Percentiles rank a stretch among this genome's conserved stretches.
These are phyloP conservation scores for Plantago elongata DNA, from an alignment of 257 asterid genomes.

Conservation along the genomic window DNA sequence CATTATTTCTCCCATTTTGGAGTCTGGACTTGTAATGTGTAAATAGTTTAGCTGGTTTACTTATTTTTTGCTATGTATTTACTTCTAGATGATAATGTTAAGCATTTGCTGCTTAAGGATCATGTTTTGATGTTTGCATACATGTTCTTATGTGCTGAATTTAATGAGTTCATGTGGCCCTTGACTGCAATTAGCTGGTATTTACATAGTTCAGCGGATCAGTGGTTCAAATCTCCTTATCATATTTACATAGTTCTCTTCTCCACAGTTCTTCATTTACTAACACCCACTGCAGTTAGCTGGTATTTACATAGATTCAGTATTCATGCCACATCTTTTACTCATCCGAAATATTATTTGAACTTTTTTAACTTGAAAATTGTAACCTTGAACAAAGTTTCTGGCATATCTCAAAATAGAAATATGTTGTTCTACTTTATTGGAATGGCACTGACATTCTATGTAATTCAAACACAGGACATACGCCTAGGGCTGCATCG, in stretches of 20 bases:
- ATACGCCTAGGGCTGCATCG: slow-evolving; percentile 97
- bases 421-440: slow-evolving; percentile 10
- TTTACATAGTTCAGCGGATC: too few species aligned
- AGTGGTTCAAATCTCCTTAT: too few species aligned
- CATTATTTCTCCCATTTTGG: slow-evolving; percentile 2
- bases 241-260: too few species aligned
- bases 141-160: too few species aligned
- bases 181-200: too few species aligned
- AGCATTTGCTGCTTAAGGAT: too few species aligned
- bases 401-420: slow-evolving; percentile 12
- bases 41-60: too few species aligned
- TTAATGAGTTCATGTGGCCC: too few species aligned
- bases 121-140: too few species aligned
- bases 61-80: too few species aligned
- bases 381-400: slow-evolving; percentile 5
- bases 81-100: too few species aligned
- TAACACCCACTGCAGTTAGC: not conserved
- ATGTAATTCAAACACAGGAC: slow-evolving; percentile 40
- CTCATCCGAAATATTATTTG: slow-evolving; percentile 15
- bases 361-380: slow-evolving; percentile 3
- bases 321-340: slow-evolving; percentile 6
- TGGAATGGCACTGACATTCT: slow-evolving; percentile 24
- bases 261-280: too few species aligned
- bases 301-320: not conserved
- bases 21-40: not conserved